These are phyloP conservation scores for Arachis hypogaea DNA, from an alignment of 306 rosid species.

Conservation along the genomic window DNA sequence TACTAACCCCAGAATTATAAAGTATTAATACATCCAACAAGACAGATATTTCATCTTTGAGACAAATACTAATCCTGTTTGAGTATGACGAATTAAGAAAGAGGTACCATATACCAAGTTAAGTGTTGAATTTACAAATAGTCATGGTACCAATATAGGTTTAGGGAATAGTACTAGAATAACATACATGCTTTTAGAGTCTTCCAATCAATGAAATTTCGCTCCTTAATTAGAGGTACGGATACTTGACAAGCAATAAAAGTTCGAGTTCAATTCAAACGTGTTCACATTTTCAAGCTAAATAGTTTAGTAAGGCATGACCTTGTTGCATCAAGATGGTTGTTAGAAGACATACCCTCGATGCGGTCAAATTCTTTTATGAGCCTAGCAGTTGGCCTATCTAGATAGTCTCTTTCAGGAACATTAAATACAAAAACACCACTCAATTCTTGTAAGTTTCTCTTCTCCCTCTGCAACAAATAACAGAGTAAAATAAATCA, in stretches of 20 bases:
- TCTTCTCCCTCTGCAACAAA: conserved; percentile 74
- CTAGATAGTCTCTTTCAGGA: conserved; percentile 75
- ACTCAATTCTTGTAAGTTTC: conserved; percentile 75
- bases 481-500: too few relatives aligned
- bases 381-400: conserved; percentile 88
- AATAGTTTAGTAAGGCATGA: not conserved
- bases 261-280: not conserved
- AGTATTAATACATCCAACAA: conserved; percentile 4
- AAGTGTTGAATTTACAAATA: not conserved
- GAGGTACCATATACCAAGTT: not conserved
- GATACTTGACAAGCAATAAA: not conserved
- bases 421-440: conserved; percentile 74
- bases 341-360: conserved; percentile 56
- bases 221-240: not conserved
- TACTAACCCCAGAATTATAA: not conserved
- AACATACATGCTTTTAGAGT: not conserved
- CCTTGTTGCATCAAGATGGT: conserved; percentile 4
- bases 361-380: conserved; percentile 69
- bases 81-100: conserved; percentile 15
- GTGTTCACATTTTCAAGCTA: not conserved
- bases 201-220: conserved; percentile 1
- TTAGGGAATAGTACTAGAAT: too few relatives aligned
- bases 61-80: conserved; percentile 13
- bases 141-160: not conserved
- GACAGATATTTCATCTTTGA: not conserved